These are phyloP conservation scores for Fremontodendron californicum DNA, from an alignment of 345 rosid species.

Conservation along the genomic window DNA sequence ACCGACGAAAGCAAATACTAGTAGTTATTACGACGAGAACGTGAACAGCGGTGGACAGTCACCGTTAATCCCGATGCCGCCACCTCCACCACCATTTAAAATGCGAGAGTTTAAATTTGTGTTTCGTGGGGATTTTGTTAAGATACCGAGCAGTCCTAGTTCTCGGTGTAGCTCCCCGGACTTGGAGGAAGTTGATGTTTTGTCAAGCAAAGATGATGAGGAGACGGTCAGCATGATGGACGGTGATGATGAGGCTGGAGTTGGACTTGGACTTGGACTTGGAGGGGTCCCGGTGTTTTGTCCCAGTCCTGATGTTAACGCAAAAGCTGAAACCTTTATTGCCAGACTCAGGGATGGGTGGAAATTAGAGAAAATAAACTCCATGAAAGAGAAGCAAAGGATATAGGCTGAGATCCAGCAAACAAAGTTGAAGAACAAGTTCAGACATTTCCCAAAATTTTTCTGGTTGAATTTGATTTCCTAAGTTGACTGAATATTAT, in stretches of 20 bases:
- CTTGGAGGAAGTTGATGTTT: slow-evolving; percentile 26
- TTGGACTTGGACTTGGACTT: neutral
- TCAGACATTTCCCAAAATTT: neutral
- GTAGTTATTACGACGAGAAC: slow-evolving; percentile 27
- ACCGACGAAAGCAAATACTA: slow-evolving; percentile 35
- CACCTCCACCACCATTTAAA: slow-evolving; percentile 62
- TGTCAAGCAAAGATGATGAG: slow-evolving; percentile 8
- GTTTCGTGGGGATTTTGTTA: slow-evolving; percentile 49
- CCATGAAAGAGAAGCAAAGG: slow-evolving; percentile 41
- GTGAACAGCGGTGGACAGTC: slow-evolving; percentile 37
- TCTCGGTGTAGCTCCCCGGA: slow-evolving; percentile 67
- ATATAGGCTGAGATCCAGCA: neutral
- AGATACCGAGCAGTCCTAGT: slow-evolving; percentile 46
- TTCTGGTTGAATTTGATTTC: neutral
- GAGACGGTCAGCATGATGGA: slow-evolving; percentile 26
- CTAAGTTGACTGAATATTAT: neutral
- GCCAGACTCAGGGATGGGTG: slow-evolving; percentile 73
- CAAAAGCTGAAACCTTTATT: slow-evolving; percentile 75
- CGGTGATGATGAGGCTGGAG: slow-evolving; percentile 20
- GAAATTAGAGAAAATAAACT: slow-evolving; percentile 74
- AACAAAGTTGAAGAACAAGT: neutral
- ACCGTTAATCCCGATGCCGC: slow-evolving; percentile 46
- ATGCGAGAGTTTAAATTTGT: slow-evolving; percentile 39
- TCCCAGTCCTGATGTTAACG: slow-evolving; percentile 84
- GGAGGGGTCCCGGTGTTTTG: slow-evolving; percentile 37